These are phyloP conservation scores for Hypsizygus marmoreus DNA, from an alignment of 768 basidiomycete genomes.

Conservation along the genomic window DNA sequence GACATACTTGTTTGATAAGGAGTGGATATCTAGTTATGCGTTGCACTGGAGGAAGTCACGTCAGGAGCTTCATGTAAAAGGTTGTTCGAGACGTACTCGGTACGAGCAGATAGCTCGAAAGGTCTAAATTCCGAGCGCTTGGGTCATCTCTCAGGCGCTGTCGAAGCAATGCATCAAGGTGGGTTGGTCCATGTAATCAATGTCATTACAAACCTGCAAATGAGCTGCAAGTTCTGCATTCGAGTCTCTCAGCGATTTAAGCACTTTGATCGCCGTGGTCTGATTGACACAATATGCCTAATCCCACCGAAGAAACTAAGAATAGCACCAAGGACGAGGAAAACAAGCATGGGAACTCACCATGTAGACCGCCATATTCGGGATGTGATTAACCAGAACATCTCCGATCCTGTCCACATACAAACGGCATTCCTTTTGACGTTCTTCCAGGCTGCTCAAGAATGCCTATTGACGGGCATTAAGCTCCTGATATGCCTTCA, in stretches of 20 bases:
- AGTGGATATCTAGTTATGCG: conserved; percentile 94
- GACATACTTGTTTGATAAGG: conserved; percentile 70
- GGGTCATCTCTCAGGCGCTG: conserved; percentile 81
- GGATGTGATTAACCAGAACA: conserved; percentile 72
- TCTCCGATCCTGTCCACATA: conserved; percentile 92
- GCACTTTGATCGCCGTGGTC: conserved; percentile 68
- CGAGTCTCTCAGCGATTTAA: conserved; percentile 71
- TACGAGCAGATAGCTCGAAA: conserved; percentile 89
- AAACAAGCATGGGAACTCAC: conserved; percentile 51
- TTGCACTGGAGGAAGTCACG: conserved; percentile 64
- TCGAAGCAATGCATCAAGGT: background rate
- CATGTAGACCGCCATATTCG: conserved; percentile 80
- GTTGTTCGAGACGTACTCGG: conserved; percentile 62
- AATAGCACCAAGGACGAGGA: background rate
- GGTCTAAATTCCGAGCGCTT: conserved; percentile 75
- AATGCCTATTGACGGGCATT: too few relatives aligned
- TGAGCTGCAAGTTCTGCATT: conserved; percentile 66
- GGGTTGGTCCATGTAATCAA: background rate
- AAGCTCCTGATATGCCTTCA: too few relatives aligned
- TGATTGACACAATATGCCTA: conserved; percentile 94
- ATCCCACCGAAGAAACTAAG: background rate
- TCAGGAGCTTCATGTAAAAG: conserved; percentile 2
- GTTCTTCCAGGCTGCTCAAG: conserved; percentile 84
- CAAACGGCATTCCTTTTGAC: conserved; percentile 89
- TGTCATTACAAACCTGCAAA: conserved; percentile 54